phyloP scores from a whole-genome alignment of 2,329 filamentous ascomycete genomes.

The Cryphonectria carpinicola region DNA sequence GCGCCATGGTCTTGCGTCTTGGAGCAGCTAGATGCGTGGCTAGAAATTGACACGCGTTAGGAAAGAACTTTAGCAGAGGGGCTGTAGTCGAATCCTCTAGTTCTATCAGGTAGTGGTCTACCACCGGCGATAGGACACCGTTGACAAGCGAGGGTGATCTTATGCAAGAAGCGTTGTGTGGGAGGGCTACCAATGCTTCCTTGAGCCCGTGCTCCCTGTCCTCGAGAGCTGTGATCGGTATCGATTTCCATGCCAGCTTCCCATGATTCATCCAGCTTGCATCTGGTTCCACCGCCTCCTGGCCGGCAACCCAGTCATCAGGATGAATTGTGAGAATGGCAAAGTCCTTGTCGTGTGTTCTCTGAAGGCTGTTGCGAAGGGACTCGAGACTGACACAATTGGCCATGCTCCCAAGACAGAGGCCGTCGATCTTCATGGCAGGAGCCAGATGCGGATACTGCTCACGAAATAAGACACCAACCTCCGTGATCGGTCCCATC shows the following conservation, averaged over 20 bases:
- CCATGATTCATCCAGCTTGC: constrained; percentile 12
- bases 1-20: constrained; percentile 6
- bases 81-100: constrained; percentile 1
- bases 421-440: constrained; percentile 1
- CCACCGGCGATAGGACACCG: background rate
- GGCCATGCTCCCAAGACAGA: constrained; percentile 9
- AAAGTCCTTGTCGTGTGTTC: constrained; percentile 1
- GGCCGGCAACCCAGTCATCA: constrained; percentile 10
- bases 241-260: background rate
- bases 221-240: background rate
- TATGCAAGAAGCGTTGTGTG: background rate
- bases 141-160: background rate
- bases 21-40: background rate
- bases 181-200: background rate
- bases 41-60: constrained; percentile 7
- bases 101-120: constrained; percentile 10
- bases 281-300: background rate
- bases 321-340: constrained; percentile 10
- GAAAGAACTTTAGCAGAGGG: constrained; percentile 10
- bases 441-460: background rate
- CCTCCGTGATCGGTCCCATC: constrained; percentile 6
- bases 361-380: background rate
- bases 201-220: background rate
- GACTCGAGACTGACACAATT: constrained; percentile 3
- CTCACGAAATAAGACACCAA: background rate